Base-by-base conservation (phyloP, 495 filamentous ascomycete genomes). In the Paragyromitra xinjiangensis region DNA sequence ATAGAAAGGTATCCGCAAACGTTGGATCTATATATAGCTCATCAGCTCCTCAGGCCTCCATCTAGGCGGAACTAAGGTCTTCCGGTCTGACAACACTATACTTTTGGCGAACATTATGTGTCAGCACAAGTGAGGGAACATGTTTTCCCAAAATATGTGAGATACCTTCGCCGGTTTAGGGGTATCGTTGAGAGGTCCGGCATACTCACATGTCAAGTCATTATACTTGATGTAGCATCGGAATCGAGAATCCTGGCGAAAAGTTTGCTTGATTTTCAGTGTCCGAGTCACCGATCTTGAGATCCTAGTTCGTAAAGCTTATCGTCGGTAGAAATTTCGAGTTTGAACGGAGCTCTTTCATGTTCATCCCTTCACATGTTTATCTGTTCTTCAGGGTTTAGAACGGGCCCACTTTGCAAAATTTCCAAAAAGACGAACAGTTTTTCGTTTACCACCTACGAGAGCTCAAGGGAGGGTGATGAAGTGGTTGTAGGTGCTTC, bases 131-230 rank as follows among this genome's bases (percentile, higher is more conserved):
- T 22, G 14, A 29, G 29, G 26, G 26, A 16, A 61, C 1, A n/a
- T 34, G 8, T 39, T 6, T n/a, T 8, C 29, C 14, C 6, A 51
- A 29, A 19, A 22, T 4, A 29, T n/a, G 29, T 12, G 26, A 61
- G 56, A 37, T 61, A 61, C n/a, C 29, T 37, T 26, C 24, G 19
- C 2, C 8, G 53, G 11, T 24, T 26, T 55, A 16, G n/a, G 19
- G 51, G 22, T 56, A 51, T 51, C 8, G 9, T 24, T 14, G 53
- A 16, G 29, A 34, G 29, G 29, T 3, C 29, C 29, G 29, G 14
- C 29, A 37, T 61, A 39, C 29, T 61, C 56, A 61, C 56, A 61
- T 61, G 56, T 29, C 56, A 61, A n/a, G 26, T 19, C 56, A 61
- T 37, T 14, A 34, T 34, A 61, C 19, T 61, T 14, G 37, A 8